phyloP scores from a whole-genome alignment of 2,329 filamentous ascomycete species.

The Fusarium anguioides region DNA sequence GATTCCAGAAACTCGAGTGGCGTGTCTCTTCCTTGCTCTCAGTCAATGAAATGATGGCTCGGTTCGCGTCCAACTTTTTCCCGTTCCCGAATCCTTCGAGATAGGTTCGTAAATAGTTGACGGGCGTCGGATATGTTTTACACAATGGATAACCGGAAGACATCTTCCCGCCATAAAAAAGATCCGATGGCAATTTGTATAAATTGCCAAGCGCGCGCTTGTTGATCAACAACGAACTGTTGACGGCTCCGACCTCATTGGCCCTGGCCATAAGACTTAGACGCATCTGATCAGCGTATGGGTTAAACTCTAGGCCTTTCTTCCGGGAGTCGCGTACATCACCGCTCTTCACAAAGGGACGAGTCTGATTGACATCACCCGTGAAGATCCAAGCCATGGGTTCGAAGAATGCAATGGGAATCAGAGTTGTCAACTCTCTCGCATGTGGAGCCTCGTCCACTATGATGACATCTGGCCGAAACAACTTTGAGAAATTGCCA shows the following conservation, averaged over 20 bases:
- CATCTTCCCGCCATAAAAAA: slow-evolving; percentile 58
- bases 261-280: slow-evolving; percentile 56
- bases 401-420: slow-evolving; percentile 56
- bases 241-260: slow-evolving; percentile 47
- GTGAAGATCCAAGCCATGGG: slow-evolving; percentile 59
- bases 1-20: slow-evolving; percentile 56
- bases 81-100: slow-evolving; percentile 44
- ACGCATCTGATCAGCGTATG: slow-evolving; percentile 48
- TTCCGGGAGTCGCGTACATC: slow-evolving; percentile 23
- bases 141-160: slow-evolving; percentile 43
- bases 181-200: slow-evolving; percentile 54
- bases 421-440: slow-evolving; percentile 58
- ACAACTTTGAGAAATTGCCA: slow-evolving; percentile 59
- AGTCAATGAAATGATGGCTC: slow-evolving; percentile 50
- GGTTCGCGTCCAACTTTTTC: slow-evolving; percentile 47
- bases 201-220: slow-evolving; percentile 54
- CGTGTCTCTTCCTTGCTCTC: slow-evolving; percentile 43
- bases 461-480: slow-evolving; percentile 85
- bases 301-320: slow-evolving; percentile 46
- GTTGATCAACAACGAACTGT: slow-evolving; percentile 51
- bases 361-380: slow-evolving; percentile 58
- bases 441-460: slow-evolving; percentile 75
- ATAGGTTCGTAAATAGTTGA: slow-evolving; percentile 45
- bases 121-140: slow-evolving; percentile 45
- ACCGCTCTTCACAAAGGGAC: slow-evolving; percentile 54